phyloP scores from a whole-genome alignment of 2,329 filamentous ascomycete genomes.

The Neurospora sp. region DNA sequence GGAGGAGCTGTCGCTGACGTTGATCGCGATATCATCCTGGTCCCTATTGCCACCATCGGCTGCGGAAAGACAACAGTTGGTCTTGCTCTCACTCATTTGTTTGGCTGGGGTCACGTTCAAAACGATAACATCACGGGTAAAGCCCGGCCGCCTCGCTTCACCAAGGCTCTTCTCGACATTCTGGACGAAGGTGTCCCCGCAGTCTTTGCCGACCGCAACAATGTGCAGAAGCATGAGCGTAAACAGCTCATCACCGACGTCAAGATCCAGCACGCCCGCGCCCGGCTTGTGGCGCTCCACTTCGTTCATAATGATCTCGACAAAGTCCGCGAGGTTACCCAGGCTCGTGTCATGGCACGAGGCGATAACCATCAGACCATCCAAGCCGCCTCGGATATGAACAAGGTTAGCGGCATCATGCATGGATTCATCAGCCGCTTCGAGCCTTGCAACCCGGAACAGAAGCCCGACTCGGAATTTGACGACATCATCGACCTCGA shows the following conservation, averaged over 20 bases:
- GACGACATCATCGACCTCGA: slow-evolving; percentile 80
- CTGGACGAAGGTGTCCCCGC: slow-evolving; percentile 53
- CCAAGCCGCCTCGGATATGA: slow-evolving; percentile 63
- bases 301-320: slow-evolving; percentile 76
- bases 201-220: slow-evolving; percentile 90
- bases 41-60: slow-evolving; percentile 85
- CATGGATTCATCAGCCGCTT: slow-evolving; percentile 85
- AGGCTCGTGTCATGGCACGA: slow-evolving; percentile 67
- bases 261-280: slow-evolving; percentile 47
- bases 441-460: slow-evolving; percentile 60
- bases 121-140: slow-evolving; percentile 88
- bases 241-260: slow-evolving; percentile 81
- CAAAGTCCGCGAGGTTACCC: slow-evolving; percentile 64
- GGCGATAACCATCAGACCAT: slow-evolving; percentile 99
- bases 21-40: slow-evolving; percentile 64
- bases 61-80: slow-evolving; percentile 96
- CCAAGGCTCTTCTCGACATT: slow-evolving; percentile 55
- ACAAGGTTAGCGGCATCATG: slow-evolving; percentile 85
- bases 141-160: slow-evolving; percentile 69
- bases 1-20: slow-evolving; percentile 43
- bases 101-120: slow-evolving; percentile 86
- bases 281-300: slow-evolving; percentile 74
- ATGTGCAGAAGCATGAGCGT: slow-evolving; percentile 79
- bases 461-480: slow-evolving; percentile 69
- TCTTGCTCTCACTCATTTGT: slow-evolving; percentile 69